phyloP scores from a whole-genome alignment of 2,329 filamentous ascomycete genomes.

The Dryadomyces quercus-mongolicae region DNA sequence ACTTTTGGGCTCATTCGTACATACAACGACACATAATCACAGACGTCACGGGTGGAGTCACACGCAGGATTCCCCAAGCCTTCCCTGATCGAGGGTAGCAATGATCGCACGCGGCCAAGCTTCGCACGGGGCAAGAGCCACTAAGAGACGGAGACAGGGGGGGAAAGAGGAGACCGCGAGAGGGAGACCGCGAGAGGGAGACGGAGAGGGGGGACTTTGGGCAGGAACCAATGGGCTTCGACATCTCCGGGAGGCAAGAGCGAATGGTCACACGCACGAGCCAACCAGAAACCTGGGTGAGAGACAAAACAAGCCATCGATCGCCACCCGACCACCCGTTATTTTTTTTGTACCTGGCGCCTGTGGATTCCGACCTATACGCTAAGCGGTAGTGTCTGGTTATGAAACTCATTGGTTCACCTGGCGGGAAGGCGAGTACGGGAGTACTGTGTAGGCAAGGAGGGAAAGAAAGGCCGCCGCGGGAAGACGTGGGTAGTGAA shows the following conservation, averaged over 20 bases:
- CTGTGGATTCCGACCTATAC: not conserved
- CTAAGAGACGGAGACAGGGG: too few relatives aligned
- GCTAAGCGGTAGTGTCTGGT: not conserved
- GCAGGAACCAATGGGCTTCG: not conserved
- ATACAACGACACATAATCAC: not conserved
- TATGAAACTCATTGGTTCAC: not conserved
- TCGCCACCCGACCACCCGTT: not conserved
- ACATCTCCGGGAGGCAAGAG: not conserved
- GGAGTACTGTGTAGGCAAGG: not conserved
- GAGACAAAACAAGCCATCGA: not conserved
- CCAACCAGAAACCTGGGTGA: not conserved
- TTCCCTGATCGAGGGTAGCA: not conserved
- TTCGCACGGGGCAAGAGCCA: not conserved
- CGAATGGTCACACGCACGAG: not conserved
- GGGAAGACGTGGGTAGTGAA: not conserved
- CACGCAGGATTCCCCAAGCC: not conserved
- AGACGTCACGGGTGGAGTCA: not conserved
- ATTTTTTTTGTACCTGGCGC: not conserved
- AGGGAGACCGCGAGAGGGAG: too few relatives aligned
- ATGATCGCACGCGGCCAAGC: not conserved
- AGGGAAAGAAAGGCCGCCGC: not conserved
- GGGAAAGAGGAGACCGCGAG: too few relatives aligned
- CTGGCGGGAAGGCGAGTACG: not conserved
- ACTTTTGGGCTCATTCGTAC: not conserved
- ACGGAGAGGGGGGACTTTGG: too few relatives aligned